A percentile compares a stretch with the other conserved stretches of the same genome.
phyloP scores from a whole-genome alignment of 2,329 filamentous ascomycete genomes.

The Fusarium sp. region DNA sequence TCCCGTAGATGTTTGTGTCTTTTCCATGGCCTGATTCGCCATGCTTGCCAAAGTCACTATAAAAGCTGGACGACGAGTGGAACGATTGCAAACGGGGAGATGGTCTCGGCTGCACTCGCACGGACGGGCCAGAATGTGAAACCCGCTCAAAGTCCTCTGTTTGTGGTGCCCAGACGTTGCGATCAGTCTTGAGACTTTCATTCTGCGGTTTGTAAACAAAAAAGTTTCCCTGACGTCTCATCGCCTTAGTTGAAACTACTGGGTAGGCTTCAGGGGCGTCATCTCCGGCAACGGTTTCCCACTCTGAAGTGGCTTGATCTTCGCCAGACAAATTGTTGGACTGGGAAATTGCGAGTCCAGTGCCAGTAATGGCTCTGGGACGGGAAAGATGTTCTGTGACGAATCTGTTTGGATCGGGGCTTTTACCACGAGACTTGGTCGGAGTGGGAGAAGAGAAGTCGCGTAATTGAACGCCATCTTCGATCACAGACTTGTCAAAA shows the following conservation, averaged over 20 bases:
- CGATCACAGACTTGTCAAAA: conserved; percentile 18
- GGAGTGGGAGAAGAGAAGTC: conserved; percentile 23
- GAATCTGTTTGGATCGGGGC: conserved; percentile 24
- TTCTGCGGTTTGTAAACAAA: conserved; percentile 23
- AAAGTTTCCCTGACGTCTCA: conserved; percentile 31
- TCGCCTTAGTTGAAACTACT: conserved; percentile 9
- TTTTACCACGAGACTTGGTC: conserved; percentile 3
- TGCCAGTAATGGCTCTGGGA: not conserved
- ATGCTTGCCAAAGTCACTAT: conserved; percentile 37
- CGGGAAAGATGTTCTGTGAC: conserved; percentile 31
- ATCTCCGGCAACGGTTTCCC: conserved; percentile 47
- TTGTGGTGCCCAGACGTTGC: conserved; percentile 5
- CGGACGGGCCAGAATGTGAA: conserved; percentile 24
- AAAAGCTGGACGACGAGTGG: conserved; percentile 45
- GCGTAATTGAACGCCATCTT: conserved; percentile 12
- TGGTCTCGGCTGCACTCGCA: conserved; percentile 15
- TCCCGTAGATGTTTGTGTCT: not conserved
- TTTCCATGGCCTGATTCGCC: conserved; percentile 7
- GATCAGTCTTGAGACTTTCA: not conserved
- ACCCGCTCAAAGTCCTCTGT: conserved; percentile 21
- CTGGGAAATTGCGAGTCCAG: not conserved
- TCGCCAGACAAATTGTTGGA: conserved; percentile 13
- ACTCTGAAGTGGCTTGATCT: conserved; percentile 44
- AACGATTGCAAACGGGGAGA: conserved; percentile 41
- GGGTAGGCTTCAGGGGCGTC: conserved; percentile 37